Evolutionary conservation across 2,329 filamentous ascomycete genomes (phyloP), one percentile per base, ranked within the genome.

Genomic region (Talaromyces rugulosus): DNA sequence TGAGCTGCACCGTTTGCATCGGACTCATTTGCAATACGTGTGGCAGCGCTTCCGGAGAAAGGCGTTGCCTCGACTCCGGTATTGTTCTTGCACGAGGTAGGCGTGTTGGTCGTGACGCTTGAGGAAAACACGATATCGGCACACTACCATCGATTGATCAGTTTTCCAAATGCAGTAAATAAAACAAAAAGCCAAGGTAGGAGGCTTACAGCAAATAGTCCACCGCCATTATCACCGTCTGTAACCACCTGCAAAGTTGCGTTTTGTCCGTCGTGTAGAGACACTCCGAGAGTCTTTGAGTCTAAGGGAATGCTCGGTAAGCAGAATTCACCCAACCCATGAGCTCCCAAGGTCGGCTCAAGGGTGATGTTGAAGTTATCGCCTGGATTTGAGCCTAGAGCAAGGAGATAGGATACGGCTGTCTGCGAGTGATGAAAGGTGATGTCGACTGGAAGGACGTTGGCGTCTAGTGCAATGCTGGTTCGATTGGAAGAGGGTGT

Each of bases 241-340:
- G 86, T 88, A 40, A 91, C 82, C 58, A 92, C 85, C 77, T 92
- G 89, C 60, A 92, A 78, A 34, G 85, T 88, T 14, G 83, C 89
- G 55, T 84, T 80, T 66, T 83, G 81, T 50, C 89, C 89, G 42
- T 89, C 85, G 28, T 72, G 72, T 42, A 87, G 74, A 56, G 80
- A 79, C 28, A 85, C 65, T 5, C 77, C 77, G 12, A 75, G 60
- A 5, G 65, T 30, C 3, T 67, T 60, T 53, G 69, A 61, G 36
- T 67, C 66, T 6, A 77, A 74, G 33, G 75, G 71, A 14, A 92
- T 76, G 64, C 81, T 74, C 8, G 86, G 83, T 12, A 92, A 68
- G 75, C 89, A 93, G 69, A 92, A 86, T 54, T 82, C 80, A 54
- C 89, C 87, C 18, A 83, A 75, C 70, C 89, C 74, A 77, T 86